Conservation (phyloP, 2,329 filamentous ascomycete species). For the Epicoccum nigrum region DNA sequence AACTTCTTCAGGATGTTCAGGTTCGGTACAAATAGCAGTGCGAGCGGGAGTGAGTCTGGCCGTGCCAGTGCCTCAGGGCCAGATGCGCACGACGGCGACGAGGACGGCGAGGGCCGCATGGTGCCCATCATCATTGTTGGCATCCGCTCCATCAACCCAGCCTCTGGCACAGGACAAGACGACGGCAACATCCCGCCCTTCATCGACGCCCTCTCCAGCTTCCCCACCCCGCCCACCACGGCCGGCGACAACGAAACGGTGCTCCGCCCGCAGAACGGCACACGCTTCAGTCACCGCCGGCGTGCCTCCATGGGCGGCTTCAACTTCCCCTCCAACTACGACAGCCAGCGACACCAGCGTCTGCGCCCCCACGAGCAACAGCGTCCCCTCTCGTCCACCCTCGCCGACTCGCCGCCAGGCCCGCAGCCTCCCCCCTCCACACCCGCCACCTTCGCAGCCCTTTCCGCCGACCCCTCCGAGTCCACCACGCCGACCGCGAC, state of each 20-base stretch:
- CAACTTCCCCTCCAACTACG: conserved; percentile 57
- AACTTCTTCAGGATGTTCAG: conserved; percentile 74
- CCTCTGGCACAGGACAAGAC: conserved; percentile 53
- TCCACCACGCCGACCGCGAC: conserved; percentile 50
- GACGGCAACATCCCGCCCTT: conserved; percentile 55
- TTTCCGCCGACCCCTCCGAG: conserved; percentile 61
- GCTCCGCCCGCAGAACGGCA: conserved; percentile 60
- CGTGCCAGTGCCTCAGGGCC: conserved; percentile 30
- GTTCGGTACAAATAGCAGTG: conserved; percentile 60
- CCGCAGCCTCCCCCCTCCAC: conserved; percentile 68
- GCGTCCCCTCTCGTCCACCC: conserved; percentile 49
- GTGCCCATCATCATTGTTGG: conserved; percentile 74
- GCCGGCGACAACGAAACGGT: conserved; percentile 58
- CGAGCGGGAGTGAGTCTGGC: conserved; percentile 27
- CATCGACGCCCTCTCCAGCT: conserved; percentile 58
- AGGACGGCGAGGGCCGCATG: conserved; percentile 61
- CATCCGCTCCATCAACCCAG: conserved; percentile 68
- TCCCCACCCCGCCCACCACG: conserved; percentile 53
- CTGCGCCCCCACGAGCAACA: conserved; percentile 48
- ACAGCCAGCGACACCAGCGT: conserved; percentile 60
- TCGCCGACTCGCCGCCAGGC: conserved; percentile 63
- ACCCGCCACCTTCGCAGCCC: conserved; percentile 61
- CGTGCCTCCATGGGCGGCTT: conserved; percentile 62
- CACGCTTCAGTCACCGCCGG: conserved; percentile 60
- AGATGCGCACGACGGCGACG: conserved; percentile 34